These are phyloP conservation scores for Mortierella sp. DNA, from an alignment of 371 early-diverging fungal genomes.

Conservation along the genomic window DNA sequence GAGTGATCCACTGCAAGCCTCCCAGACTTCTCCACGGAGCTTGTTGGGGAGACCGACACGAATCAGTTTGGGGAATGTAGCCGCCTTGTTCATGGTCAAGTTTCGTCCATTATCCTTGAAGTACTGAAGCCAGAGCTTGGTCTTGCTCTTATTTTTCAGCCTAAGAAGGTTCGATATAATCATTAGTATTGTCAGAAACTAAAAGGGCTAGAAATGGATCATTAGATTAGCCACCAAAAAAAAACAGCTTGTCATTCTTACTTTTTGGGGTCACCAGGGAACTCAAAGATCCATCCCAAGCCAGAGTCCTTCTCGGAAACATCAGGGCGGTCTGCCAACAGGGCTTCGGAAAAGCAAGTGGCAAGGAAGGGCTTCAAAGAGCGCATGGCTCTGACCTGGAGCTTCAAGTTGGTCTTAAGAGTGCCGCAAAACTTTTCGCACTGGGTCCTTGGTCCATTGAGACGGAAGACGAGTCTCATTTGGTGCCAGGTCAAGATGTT, in stretches of 20 bases:
- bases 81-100: conserved; percentile 83
- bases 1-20: conserved; percentile 92
- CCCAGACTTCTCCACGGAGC: conserved; percentile 97
- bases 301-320: conserved; percentile 70
- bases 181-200: conserved; percentile 6
- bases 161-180: conserved; percentile 23
- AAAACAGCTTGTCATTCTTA: conserved; percentile 16
- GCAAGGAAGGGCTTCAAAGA: conserved; percentile 85
- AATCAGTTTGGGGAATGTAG: conserved; percentile 91
- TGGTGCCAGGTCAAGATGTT: conserved; percentile 78
- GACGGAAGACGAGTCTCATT: conserved; percentile 62
- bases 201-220: not conserved
- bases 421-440: conserved; percentile 68
- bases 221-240: not conserved
- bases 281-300: conserved; percentile 89
- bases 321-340: conserved; percentile 72
- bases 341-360: conserved; percentile 82
- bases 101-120: conserved; percentile 89
- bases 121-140: conserved; percentile 65
- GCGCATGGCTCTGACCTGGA: conserved; percentile 82
- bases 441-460: conserved; percentile 64
- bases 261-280: conserved; percentile 82
- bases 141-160: conserved; percentile 82
- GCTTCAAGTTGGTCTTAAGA: conserved; percentile 66
- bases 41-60: conserved; percentile 93